Percentiles rank a stretch among this genome's conserved stretches.
These are phyloP conservation scores for Candida odintsovae DNA, from an alignment of 805 yeast genomes.

Conservation along the genomic window DNA sequence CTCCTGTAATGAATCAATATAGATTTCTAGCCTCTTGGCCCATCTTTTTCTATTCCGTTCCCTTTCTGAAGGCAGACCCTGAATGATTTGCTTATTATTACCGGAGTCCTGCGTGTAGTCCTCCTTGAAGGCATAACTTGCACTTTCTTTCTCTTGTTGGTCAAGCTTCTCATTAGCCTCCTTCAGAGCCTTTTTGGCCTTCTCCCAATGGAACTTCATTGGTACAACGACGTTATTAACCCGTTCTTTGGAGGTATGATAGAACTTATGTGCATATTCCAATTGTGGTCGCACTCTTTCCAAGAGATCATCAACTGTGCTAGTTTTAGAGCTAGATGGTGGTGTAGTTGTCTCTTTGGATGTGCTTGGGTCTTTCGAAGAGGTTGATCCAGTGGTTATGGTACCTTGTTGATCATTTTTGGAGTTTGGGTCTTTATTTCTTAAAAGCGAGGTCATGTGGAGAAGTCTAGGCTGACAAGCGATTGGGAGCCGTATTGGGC, in stretches of 20 bases:
- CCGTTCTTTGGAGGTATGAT: constrained; percentile 12
- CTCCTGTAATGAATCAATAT: constrained; percentile 49
- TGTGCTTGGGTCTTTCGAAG: not conserved
- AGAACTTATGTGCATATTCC: constrained; percentile 13
- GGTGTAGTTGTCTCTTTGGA: not conserved
- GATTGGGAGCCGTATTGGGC: not conserved
- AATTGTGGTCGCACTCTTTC: constrained; percentile 18
- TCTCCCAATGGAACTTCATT: constrained; percentile 15
- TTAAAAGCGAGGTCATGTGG: not conserved
- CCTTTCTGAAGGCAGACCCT: constrained; percentile 40
- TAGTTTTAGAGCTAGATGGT: not conserved
- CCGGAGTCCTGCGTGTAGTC: constrained; percentile 21
- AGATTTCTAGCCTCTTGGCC: constrained; percentile 41
- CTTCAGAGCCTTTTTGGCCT: constrained; percentile 30
- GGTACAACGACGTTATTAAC: constrained; percentile 10
- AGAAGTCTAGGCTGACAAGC: not conserved
- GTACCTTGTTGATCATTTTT: not conserved
- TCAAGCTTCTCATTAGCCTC: constrained; percentile 32
- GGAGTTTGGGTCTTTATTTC: not conserved
- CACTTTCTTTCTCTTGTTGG: constrained; percentile 31
- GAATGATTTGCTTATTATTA: constrained; percentile 15
- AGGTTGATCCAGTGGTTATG: not conserved
- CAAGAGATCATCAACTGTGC: constrained; percentile 9
- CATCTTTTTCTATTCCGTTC: constrained; percentile 34
- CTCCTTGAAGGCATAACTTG: constrained; percentile 30